Evolutionary conservation across 78 protist genomes (phyloP).

Genomic region (Planoprotostelium fungivorum): DNA sequence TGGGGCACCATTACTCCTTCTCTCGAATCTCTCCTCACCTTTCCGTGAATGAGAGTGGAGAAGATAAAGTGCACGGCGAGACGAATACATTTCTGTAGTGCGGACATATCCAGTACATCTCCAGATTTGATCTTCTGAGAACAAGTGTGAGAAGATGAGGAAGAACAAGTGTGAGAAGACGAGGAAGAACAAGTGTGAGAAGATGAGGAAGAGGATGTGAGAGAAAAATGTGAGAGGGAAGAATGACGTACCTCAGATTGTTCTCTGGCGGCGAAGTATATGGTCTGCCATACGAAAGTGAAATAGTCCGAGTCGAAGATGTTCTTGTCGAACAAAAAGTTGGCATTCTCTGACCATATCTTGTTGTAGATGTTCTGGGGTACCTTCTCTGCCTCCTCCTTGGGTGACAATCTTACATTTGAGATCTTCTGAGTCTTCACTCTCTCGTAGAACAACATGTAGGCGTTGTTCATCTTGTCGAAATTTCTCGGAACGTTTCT

Average conservation of each 20-base stretch:
- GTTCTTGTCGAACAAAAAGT: slow-evolving; percentile 58
- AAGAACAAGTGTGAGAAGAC: background rate
- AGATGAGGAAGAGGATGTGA: no score
- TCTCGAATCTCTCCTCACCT: background rate
- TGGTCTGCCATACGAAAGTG: slow-evolving; percentile 10
- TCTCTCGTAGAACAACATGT: slow-evolving; percentile 66
- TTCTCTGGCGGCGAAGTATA: background rate
- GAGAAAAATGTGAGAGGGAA: no score
- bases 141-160: background rate
- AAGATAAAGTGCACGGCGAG: background rate
- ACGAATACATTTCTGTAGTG: background rate
- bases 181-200: background rate
- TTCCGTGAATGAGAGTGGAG: background rate
- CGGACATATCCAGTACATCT: background rate
- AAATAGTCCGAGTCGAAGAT: slow-evolving; percentile 65
- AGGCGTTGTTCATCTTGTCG: slow-evolving; percentile 45
- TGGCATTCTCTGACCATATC: slow-evolving; percentile 72
- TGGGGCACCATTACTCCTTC: background rate
- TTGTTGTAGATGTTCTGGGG: slow-evolving; percentile 28
- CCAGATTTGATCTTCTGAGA: background rate
- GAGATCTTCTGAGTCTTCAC: slow-evolving; percentile 2
- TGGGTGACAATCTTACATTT: background rate
- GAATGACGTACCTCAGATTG: background rate
- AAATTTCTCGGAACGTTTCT: background rate
- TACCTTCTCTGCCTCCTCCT: slow-evolving; percentile 15